Conservation (phyloP, 148 eudicot genomes). For the Camellia lanceoleosa region DNA sequence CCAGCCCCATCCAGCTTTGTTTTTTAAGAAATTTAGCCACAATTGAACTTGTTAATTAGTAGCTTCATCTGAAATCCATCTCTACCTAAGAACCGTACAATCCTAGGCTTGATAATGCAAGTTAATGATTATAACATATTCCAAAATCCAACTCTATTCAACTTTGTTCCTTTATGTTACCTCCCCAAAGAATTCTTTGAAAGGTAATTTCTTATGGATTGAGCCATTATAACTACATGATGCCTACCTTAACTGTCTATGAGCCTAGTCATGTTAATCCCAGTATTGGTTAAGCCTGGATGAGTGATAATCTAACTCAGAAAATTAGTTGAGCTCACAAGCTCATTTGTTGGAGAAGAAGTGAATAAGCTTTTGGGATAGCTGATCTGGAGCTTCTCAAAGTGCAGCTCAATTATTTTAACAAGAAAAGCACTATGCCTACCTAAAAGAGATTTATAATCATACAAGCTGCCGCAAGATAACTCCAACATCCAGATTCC, state of each 20-base stretch:
- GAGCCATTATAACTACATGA: background rate
- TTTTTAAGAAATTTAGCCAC: background rate
- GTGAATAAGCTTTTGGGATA: background rate
- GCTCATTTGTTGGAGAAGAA: background rate
- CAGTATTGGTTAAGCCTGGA: constrained; percentile 10
- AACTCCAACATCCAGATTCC: background rate
- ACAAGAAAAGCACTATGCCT: background rate
- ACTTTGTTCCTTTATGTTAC: background rate
- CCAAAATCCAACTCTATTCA: background rate
- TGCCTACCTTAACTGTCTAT: background rate
- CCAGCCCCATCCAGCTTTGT: background rate
- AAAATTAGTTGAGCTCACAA: background rate
- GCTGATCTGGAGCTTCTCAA: background rate
- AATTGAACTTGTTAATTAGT: background rate
- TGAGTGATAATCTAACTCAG: background rate
- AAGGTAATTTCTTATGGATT: background rate
- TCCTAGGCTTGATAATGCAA: background rate
- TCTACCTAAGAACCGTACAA: background rate
- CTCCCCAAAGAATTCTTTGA: too few species aligned
- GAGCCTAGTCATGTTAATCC: constrained; percentile 4
- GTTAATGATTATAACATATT: background rate
- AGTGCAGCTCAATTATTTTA: background rate
- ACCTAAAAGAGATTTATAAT: constrained; percentile 10
- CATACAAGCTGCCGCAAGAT: constrained; percentile 5
- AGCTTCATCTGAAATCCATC: background rate